phyloP scores from a whole-genome alignment of 2,329 filamentous ascomycete species.

The Xylaria sp. region DNA sequence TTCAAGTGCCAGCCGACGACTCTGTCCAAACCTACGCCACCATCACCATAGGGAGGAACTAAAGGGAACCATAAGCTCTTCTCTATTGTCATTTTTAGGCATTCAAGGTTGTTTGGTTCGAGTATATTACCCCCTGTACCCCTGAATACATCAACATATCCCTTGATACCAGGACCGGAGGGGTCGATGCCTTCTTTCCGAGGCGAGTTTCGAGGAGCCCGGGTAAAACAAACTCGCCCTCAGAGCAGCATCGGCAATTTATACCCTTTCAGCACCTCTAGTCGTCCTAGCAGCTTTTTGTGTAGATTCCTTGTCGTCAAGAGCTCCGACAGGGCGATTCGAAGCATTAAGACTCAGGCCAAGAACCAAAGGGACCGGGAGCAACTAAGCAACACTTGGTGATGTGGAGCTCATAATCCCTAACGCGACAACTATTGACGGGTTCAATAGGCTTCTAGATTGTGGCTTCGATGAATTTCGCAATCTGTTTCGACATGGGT shows the following conservation, averaged over 20 bases:
- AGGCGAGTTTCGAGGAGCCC: slow-evolving; percentile 80
- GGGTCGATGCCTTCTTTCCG: slow-evolving; percentile 82
- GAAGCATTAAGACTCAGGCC: slow-evolving; percentile 67
- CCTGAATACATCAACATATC: slow-evolving; percentile 85
- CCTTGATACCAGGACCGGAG: slow-evolving; percentile 77
- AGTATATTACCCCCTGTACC: slow-evolving; percentile 66
- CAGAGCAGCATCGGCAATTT: slow-evolving; percentile 59
- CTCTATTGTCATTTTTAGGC: too few species aligned
- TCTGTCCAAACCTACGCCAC: slow-evolving; percentile 89
- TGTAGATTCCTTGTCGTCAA: slow-evolving; percentile 64
- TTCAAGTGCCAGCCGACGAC: slow-evolving; percentile 76
- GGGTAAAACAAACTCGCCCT: slow-evolving; percentile 81
- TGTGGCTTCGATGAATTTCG: slow-evolving; percentile 88
- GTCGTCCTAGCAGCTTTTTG: slow-evolving; percentile 45
- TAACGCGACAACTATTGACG: slow-evolving; percentile 86
- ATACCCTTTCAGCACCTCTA: slow-evolving; percentile 55
- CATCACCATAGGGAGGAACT: slow-evolving; percentile 89
- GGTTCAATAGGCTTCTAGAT: slow-evolving; percentile 86
- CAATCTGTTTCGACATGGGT: slow-evolving; percentile 83
- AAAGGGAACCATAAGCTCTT: background rate
- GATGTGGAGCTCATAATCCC: slow-evolving; percentile 86
- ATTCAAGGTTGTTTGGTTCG: background rate
- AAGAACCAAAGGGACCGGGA: slow-evolving; percentile 65
- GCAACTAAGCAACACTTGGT: slow-evolving; percentile 84
- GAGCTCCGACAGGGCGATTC: slow-evolving; percentile 65